Base-by-base conservation (phyloP, 2,329 filamentous ascomycete species). In the Botrytis hyacinthi region DNA sequence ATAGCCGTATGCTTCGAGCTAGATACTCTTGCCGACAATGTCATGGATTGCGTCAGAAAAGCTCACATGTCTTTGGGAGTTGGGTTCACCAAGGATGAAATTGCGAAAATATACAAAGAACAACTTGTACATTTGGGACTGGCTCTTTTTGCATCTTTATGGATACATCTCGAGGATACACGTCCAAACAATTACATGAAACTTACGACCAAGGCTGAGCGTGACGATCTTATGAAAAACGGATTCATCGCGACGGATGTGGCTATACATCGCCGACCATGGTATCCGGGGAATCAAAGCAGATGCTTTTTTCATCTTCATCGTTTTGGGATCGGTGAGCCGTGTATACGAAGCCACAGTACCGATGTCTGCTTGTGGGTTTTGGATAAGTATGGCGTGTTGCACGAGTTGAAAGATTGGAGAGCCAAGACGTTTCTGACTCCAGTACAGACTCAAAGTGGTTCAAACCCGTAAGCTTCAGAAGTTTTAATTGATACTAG, bases 241-340 rank as follows among this genome's bases (percentile, higher is more conserved):
- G 0, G 0, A 4, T 0, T 0, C 1, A 32, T 57, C 14, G n/a
- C 51, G 8, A 1, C 0, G 2, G n/a, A 57, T 29, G 14, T 57
- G 14, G 0, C 1, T 16, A 0, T 16, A 1, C 51, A 29, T 29
- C 12, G 26, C 6, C 0, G 5, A 16, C 26, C 51, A 29, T 29
- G 29, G 14, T 46, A 8, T 14, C 0, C 5, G 29, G 51, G 51
- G 18, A 57, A 4, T 3, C n/a, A 32, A 9, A 57, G 3, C 14
- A 3, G 2, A 32, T 57, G 51, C n/a, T 18, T 16, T 1, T 57
- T 18, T 57, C 51, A 57, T 57, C 1, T 29, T n/a, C n/a, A 57
- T 32, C 10, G 1, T 22, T 8, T 9, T 48, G 0, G 1, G 0
- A 22, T 10, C 2, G 7, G 10, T 48, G 4, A 1, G 26, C 5